Base-by-base conservation (phyloP, 2,329 filamentous ascomycete species). In the Ceratocystis smalleyi region DNA sequence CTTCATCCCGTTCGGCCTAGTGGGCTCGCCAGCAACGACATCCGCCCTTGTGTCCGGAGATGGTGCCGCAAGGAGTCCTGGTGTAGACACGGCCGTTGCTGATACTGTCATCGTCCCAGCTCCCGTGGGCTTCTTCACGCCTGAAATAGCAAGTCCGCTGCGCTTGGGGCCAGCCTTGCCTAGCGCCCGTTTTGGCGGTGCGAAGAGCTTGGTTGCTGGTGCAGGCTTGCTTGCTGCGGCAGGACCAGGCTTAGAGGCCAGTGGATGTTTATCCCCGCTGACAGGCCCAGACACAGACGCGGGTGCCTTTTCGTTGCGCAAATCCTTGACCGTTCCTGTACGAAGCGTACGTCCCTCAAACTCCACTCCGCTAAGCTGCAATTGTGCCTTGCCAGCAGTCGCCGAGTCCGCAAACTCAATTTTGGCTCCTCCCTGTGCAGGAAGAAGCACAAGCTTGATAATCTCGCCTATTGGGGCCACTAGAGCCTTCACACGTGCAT, bases 361-460 rank as follows among this genome's bases (percentile, higher is more conserved):
- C 61, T 82, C 78, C 62, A 77, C 70, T 5, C 81, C 81, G 54
- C 83, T 78, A 2, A 87, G 74, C 30, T 77, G 77, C 6, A 87
- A 71, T n/a, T 82, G 78, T 0, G 87, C 88, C 70, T 82, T 87
- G 30, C 91, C 91, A 0, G 88, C 88, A 43, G 84, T 81, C 1
- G 83, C 78, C 1, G 86, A 79, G 61, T 89, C 83, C 1, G 77
- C 77, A 70, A 88, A 96, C 71, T 97, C 94, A 45, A 97, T 80
- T 64, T 92, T 87, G 4, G 91, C 94, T 12, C 91, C 91, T 65
- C 86, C 85, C 67, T 95, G 88, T 66, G 90, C 83, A 1, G 91
- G 89, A 57, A 90, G 85, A 10, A 96, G 79, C 12, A 87, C 79
- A 3, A 97, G 79, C 73, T 91, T 92, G 68, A 85, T 79, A 27